phyloP scores from a whole-genome alignment of 257 asterid genomes.

The Verbascum thapsus region DNA sequence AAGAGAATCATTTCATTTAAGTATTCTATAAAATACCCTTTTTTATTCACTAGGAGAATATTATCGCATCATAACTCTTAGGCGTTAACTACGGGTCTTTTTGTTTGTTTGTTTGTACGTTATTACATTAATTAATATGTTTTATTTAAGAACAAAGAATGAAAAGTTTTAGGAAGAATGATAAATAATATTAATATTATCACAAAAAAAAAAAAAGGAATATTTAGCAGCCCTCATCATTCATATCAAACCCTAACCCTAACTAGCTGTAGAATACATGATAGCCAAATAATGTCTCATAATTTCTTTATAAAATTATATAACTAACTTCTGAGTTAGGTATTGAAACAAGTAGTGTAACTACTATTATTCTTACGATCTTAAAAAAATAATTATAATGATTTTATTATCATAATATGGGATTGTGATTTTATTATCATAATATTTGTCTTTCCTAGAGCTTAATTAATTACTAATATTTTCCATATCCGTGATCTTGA shows the following conservation, averaged over 20 bases:
- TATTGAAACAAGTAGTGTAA: constrained; percentile 3
- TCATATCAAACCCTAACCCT: constrained; percentile 40
- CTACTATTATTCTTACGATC: too few relatives aligned
- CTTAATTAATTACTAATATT: not conserved
- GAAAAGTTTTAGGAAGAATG: constrained; percentile 27
- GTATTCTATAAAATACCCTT: constrained; percentile 45
- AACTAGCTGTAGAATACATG: constrained; percentile 27
- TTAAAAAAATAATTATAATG: too few relatives aligned
- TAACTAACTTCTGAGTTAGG: not conserved
- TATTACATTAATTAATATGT: constrained; percentile 12
- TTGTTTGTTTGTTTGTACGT: constrained; percentile 40
- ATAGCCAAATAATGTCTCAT: constrained; percentile 2
- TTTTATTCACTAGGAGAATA: constrained; percentile 56
- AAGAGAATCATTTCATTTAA: constrained; percentile 70
- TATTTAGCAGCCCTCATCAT: constrained; percentile 30
- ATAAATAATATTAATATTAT: too few relatives aligned
- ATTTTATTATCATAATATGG: too few relatives aligned
- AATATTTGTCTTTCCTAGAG: not conserved
- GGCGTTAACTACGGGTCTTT: constrained; percentile 43
- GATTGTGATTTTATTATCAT: not conserved
- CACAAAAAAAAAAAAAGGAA: too few relatives aligned
- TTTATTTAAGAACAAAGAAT: constrained; percentile 34
- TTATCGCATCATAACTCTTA: constrained; percentile 52
- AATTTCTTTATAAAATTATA: not conserved
- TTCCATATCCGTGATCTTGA: constrained; percentile 33